phyloP scores from a whole-genome alignment of 805 yeast genomes.

The Wickerhamomyces alni region DNA sequence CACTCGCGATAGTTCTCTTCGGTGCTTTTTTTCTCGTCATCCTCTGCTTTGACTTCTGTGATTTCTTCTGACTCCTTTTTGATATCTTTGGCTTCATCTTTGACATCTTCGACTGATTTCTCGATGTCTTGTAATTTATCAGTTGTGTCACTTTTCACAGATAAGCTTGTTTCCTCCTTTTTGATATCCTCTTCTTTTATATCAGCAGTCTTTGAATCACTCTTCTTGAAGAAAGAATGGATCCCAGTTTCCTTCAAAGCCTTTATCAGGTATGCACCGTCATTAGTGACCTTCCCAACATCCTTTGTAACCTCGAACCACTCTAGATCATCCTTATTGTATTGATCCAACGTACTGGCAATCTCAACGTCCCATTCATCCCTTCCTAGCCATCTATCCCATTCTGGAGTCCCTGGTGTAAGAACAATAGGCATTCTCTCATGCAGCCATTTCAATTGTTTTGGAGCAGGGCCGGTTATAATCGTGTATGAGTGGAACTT shows the following conservation, averaged over 20 bases:
- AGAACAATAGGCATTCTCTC: conserved; percentile 72
- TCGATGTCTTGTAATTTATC: too few relatives aligned
- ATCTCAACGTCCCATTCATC: conserved; percentile 35
- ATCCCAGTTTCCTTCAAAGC: conserved; percentile 18
- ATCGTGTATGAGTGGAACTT: conserved; percentile 52
- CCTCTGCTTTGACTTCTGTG: background rate
- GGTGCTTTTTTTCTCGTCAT: too few relatives aligned
- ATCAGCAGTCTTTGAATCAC: background rate
- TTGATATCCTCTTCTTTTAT: conserved; percentile 3
- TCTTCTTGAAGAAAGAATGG: conserved; percentile 10
- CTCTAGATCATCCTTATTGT: conserved; percentile 32
- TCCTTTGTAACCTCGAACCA: conserved; percentile 51
- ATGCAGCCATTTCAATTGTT: conserved; percentile 63
- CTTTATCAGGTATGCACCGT: conserved; percentile 30
- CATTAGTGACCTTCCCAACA: conserved; percentile 56
- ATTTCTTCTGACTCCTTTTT: background rate
- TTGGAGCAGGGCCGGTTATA: conserved; percentile 66
- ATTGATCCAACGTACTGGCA: conserved; percentile 33
- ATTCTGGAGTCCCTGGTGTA: conserved; percentile 48
- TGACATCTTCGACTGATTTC: background rate
- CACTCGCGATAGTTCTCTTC: background rate
- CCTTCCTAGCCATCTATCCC: conserved; percentile 59
- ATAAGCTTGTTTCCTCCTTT: conserved; percentile 1
- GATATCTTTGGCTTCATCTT: background rate
- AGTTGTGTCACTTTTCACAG: background rate